Percentiles rank a stretch among this genome's conserved stretches.
These are phyloP conservation scores for Letharia lupina DNA, from an alignment of 495 filamentous ascomycete genomes.

Conservation along the genomic window DNA sequence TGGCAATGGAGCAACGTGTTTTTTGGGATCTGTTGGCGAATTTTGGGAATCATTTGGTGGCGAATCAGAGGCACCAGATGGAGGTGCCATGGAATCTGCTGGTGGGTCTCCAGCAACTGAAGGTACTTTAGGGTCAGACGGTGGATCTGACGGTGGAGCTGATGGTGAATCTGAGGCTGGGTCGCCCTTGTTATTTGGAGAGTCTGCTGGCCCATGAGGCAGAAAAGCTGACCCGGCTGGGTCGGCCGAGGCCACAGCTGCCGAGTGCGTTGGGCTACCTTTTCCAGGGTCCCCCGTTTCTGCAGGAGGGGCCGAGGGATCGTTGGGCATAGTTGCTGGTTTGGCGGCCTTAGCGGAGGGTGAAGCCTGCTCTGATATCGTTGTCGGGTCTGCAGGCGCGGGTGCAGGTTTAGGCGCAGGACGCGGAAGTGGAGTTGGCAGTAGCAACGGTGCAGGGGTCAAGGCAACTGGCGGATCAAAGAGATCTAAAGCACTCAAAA, in stretches of 20 bases:
- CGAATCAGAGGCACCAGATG: background rate
- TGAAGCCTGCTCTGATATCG: background rate
- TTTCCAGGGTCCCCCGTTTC: background rate
- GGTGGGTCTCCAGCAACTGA: background rate
- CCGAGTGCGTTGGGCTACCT: background rate
- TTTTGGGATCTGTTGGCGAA: background rate
- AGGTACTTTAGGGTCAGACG: background rate
- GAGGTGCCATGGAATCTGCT: background rate
- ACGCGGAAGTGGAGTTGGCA: background rate
- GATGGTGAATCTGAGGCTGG: background rate
- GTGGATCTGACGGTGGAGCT: background rate
- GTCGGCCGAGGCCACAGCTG: background rate
- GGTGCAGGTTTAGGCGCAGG: background rate
- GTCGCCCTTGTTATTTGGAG: background rate
- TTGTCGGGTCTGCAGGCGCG: background rate
- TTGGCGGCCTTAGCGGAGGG: background rate
- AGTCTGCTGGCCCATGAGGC: background rate
- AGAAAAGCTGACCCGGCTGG: background rate
- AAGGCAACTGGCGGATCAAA: slow-evolving; percentile 1
- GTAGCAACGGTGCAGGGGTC: background rate
- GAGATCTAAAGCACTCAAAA: background rate
- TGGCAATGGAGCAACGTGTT: background rate
- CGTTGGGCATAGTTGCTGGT: slow-evolving; percentile 5
- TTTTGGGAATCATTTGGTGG: background rate
- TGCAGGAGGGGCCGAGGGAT: background rate